Evolutionary conservation across 495 filamentous ascomycete species (phyloP).

Genomic region (Friedmanniomyces simplex): DNA sequence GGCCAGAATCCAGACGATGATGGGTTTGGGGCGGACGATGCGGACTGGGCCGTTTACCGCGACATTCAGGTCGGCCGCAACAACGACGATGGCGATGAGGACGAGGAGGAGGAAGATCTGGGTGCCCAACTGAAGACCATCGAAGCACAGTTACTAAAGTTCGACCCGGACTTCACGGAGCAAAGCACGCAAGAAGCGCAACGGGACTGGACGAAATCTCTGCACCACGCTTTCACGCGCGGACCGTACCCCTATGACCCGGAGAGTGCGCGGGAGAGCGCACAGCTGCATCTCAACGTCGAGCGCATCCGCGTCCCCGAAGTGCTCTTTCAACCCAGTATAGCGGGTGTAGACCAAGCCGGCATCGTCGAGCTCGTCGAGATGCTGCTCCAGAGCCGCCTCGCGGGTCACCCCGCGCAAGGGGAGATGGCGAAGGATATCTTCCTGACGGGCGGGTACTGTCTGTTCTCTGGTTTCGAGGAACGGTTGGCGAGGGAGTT

Average conservation of each 20-base stretch:
- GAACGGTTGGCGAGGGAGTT: conserved; percentile 46
- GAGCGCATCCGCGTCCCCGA: conserved; percentile 95
- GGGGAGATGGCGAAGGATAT: conserved; percentile 49
- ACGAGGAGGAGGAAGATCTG: conserved; percentile 83
- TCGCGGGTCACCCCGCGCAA: conserved; percentile 44
- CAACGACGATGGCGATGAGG: conserved; percentile 64
- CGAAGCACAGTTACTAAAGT: conserved; percentile 73
- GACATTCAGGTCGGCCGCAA: conserved; percentile 72
- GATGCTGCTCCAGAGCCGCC: conserved; percentile 70
- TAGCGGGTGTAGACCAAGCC: conserved; percentile 90
- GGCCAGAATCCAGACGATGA: conserved; percentile 74
- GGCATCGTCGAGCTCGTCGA: conserved; percentile 83
- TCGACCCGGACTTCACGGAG: conserved; percentile 81
- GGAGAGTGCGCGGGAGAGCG: conserved; percentile 64
- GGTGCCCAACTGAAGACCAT: conserved; percentile 56
- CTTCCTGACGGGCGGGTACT: conserved; percentile 79
- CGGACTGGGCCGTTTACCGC: conserved; percentile 94
- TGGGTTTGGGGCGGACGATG: conserved; percentile 91
- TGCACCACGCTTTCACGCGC: conserved; percentile 79
- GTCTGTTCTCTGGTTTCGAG: conserved; percentile 68
- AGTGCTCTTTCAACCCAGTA: conserved; percentile 87
- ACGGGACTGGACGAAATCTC: conserved; percentile 82
- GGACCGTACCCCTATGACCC: conserved; percentile 80
- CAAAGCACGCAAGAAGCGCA: conserved; percentile 85
- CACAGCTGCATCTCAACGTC: conserved; percentile 91